These are phyloP conservation scores for Penicillium sp. DNA, from an alignment of 2,329 filamentous ascomycete genomes.

Conservation along the genomic window DNA sequence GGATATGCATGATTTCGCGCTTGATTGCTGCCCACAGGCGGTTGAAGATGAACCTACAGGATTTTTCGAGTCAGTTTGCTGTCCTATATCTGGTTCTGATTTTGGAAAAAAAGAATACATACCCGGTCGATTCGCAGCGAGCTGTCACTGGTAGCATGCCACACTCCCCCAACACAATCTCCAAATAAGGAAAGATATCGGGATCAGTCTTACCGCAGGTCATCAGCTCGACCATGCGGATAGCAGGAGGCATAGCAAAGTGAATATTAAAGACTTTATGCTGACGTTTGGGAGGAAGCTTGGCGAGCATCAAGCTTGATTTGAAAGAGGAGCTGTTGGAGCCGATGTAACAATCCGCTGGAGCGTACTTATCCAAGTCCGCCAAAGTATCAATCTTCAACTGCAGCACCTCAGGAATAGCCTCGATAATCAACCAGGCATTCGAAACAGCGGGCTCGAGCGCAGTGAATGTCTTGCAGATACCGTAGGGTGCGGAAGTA, in stretches of 20 bases:
- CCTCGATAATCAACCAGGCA: constrained; percentile 55
- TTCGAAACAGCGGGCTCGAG: constrained; percentile 43
- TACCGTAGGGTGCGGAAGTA: constrained; percentile 29
- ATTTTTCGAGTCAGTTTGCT: neutral
- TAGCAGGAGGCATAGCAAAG: constrained; percentile 49
- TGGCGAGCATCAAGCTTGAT: constrained; percentile 48
- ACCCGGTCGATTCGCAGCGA: constrained; percentile 49
- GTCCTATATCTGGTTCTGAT: neutral
- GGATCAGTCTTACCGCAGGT: constrained; percentile 47
- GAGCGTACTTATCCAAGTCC: constrained; percentile 43
- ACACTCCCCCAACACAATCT: constrained; percentile 38
- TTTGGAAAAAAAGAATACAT: neutral
- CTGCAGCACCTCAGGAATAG: constrained; percentile 50
- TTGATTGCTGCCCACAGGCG: constrained; percentile 58
- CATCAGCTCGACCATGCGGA: constrained; percentile 54
- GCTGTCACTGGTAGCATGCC: constrained; percentile 47
- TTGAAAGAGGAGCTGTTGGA: constrained; percentile 55
- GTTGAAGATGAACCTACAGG: constrained; percentile 51
- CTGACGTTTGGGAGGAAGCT: constrained; percentile 27
- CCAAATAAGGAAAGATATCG: constrained; percentile 46
- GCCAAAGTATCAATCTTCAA: constrained; percentile 51
- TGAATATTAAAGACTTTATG: constrained; percentile 49
- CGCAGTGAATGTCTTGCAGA: constrained; percentile 36
- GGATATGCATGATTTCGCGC: constrained; percentile 50
- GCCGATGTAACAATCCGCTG: constrained; percentile 49